Percentiles rank a stretch among this genome's conserved stretches.
phyloP scores from a whole-genome alignment of 1,139 yeast genomes.

The Yamadazyma epiphylla region DNA sequence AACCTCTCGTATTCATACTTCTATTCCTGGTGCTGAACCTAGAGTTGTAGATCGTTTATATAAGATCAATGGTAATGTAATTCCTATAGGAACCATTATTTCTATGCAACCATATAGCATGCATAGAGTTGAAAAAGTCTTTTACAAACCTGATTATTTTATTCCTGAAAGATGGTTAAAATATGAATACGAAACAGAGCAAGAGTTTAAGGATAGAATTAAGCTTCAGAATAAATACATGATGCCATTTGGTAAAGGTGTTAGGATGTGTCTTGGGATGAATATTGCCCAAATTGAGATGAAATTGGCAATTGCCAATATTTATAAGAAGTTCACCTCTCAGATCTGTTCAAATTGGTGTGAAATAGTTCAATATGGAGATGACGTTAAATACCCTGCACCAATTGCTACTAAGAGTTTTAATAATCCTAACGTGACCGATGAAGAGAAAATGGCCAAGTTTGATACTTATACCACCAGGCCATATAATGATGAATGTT shows the following conservation, averaged over 20 bases:
- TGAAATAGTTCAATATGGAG: slow-evolving; percentile 17
- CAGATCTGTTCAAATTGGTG: slow-evolving; percentile 44
- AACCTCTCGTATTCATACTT: slow-evolving; percentile 58
- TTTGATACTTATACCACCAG: slow-evolving; percentile 50
- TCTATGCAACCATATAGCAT: slow-evolving; percentile 66
- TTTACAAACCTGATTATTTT: slow-evolving; percentile 49
- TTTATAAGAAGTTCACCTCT: slow-evolving; percentile 47
- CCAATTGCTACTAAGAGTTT: slow-evolving; percentile 24
- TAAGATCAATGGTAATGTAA: slow-evolving; percentile 14
- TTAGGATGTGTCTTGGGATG: slow-evolving; percentile 76
- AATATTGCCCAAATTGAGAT: slow-evolving; percentile 65
- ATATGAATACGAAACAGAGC: slow-evolving; percentile 26
- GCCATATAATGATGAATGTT: slow-evolving; percentile 49
- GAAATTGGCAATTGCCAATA: slow-evolving; percentile 51
- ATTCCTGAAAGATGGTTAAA: slow-evolving; percentile 63
- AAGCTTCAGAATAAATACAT: slow-evolving; percentile 48
- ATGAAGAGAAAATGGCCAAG: slow-evolving; percentile 49
- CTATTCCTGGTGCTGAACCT: slow-evolving; percentile 77
- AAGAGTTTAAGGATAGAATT: slow-evolving; percentile 33
- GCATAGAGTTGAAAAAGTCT: slow-evolving; percentile 50
- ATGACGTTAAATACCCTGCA: slow-evolving; percentile 7
- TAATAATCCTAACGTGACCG: slow-evolving; percentile 21
- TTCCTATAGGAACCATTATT: slow-evolving; percentile 56
- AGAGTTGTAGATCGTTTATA: slow-evolving; percentile 37
- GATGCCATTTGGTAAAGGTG: slow-evolving; percentile 72